Percentiles rank a stretch among this genome's conserved stretches.
These are phyloP conservation scores for Choiromyces venosus DNA, from an alignment of 495 filamentous ascomycete species.

Conservation along the genomic window DNA sequence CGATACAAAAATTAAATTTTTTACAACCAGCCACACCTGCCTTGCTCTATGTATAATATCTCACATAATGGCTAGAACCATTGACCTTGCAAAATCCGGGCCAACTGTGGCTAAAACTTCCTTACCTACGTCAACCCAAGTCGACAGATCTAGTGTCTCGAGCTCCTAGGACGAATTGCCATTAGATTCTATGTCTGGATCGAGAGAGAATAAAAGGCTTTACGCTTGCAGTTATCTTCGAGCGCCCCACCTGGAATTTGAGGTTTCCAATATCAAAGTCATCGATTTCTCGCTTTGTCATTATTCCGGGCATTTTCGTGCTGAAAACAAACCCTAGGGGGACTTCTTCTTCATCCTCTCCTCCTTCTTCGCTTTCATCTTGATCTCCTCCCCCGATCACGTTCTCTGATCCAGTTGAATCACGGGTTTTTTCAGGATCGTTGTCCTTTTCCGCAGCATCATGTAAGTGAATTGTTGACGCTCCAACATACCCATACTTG, in stretches of 20 bases:
- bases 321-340: slow-evolving; percentile 56
- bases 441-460: slow-evolving; percentile 11
- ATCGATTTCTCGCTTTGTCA: slow-evolving; percentile 59
- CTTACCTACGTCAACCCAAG: slow-evolving; percentile 40
- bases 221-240: slow-evolving; percentile 33
- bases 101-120: slow-evolving; percentile 76
- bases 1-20: not conserved
- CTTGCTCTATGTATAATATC: not conserved
- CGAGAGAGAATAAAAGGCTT: not conserved
- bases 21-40: not conserved
- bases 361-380: slow-evolving; percentile 30
- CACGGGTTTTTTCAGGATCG: slow-evolving; percentile 14
- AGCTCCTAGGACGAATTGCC: not conserved
- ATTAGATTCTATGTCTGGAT: not conserved
- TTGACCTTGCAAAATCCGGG: slow-evolving; percentile 56
- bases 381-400: not conserved
- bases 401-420: not conserved
- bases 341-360: slow-evolving; percentile 45
- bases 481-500: slow-evolving; percentile 52
- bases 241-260: slow-evolving; percentile 42
- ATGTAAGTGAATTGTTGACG: slow-evolving; percentile 23
- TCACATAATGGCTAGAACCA: slow-evolving; percentile 35
- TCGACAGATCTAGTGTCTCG: not conserved
- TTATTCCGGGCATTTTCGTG: slow-evolving; percentile 69
- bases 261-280: slow-evolving; percentile 58